Conservation (phyloP, 2,329 filamentous ascomycete species). For the Xylaria arbuscula region DNA sequence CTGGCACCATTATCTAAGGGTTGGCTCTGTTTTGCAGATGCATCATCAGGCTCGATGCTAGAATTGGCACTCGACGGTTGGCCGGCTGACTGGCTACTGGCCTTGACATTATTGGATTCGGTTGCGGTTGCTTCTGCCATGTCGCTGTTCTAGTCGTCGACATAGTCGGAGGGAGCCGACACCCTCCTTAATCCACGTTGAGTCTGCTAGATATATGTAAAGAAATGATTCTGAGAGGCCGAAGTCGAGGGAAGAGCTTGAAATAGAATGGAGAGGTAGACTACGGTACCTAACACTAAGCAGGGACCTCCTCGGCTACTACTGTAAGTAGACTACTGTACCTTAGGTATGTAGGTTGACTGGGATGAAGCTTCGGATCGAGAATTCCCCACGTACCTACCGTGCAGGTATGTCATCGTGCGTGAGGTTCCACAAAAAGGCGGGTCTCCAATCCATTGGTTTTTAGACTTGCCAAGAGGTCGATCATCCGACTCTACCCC, state of each 20-base stretch:
- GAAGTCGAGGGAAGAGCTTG: no score
- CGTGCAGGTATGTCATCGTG: conserved; percentile 34
- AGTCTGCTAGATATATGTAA: neutral
- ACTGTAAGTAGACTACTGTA: neutral
- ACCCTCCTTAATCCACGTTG: neutral
- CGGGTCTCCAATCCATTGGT: neutral
- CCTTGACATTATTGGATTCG: conserved; percentile 40
- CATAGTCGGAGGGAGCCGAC: neutral
- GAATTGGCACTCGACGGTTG: no score
- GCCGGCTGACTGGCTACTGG: conserved; percentile 34
- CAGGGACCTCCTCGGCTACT: no score
- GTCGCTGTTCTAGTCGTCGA: conserved; percentile 6
- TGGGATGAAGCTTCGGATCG: neutral
- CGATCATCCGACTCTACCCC: neutral
- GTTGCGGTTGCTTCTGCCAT: conserved; percentile 44
- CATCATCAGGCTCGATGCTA: no score
- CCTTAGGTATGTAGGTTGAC: neutral
- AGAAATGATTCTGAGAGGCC: neutral
- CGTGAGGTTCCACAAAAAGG: conserved; percentile 13
- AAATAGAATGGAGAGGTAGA: neutral
- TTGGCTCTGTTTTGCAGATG: conserved; percentile 22
- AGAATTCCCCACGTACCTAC: conserved; percentile 11
- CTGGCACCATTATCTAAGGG: conserved; percentile 20
- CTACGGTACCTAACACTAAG: neutral
- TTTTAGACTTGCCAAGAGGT: conserved; percentile 12